These are phyloP conservation scores for Ensete glaucum DNA, from an alignment of 176 grass and related monocot species.

Conservation along the genomic window DNA sequence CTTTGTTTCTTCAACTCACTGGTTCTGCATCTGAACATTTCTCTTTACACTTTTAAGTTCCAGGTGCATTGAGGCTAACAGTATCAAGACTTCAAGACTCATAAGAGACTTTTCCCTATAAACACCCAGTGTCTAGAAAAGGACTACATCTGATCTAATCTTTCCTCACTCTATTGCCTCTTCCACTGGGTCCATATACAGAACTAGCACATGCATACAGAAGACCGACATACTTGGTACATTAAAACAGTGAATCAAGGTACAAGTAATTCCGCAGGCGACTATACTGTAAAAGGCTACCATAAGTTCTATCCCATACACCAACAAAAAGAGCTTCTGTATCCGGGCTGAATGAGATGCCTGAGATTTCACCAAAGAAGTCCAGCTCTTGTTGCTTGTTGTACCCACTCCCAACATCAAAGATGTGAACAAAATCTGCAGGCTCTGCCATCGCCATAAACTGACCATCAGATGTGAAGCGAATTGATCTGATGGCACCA, in stretches of 20 bases:
- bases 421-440: slow-evolving; percentile 88
- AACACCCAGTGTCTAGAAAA: background rate
- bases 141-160: background rate
- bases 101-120: background rate
- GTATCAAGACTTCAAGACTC: background rate
- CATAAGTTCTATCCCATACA: slow-evolving; percentile 87
- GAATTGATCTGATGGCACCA: slow-evolving; percentile 77
- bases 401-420: slow-evolving; percentile 58
- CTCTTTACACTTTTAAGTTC: slow-evolving; percentile 8
- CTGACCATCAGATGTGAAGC: slow-evolving; percentile 73
- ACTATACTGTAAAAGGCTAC: slow-evolving; percentile 78
- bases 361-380: slow-evolving; percentile 95
- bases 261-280: slow-evolving; percentile 48
- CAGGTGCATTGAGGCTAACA: background rate
- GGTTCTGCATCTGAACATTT: slow-evolving; percentile 7
- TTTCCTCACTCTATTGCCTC: background rate
- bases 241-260: slow-evolving; percentile 66
- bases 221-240: background rate
- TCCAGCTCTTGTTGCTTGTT: slow-evolving; percentile 74
- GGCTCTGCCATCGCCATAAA: slow-evolving; percentile 97
- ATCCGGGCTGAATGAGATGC: slow-evolving; percentile 74
- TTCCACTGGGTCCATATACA: background rate
- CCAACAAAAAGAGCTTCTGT: slow-evolving; percentile 71
- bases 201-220: background rate
- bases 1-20: too few relatives aligned